phyloP scores from a whole-genome alignment of 345 rosid genomes.

The Durio zibethinus region DNA sequence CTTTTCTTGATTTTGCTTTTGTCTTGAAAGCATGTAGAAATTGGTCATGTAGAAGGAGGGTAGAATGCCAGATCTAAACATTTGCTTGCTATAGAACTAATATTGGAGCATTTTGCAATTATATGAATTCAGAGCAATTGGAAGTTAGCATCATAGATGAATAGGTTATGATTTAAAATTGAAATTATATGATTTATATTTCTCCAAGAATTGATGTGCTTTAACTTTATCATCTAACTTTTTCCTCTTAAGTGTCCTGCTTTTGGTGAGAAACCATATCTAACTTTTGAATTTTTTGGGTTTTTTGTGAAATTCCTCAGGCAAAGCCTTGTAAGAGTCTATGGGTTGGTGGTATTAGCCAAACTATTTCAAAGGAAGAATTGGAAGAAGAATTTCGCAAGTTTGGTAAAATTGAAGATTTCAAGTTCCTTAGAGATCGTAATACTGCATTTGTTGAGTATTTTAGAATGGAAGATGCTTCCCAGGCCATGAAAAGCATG shows the following conservation, averaged over 20 bases:
- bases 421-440: constrained; percentile 71
- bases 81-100: background rate
- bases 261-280: background rate
- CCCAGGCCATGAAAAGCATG: constrained; percentile 70
- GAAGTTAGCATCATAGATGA: background rate
- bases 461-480: constrained; percentile 63
- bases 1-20: background rate
- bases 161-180: background rate
- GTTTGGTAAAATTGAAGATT: constrained; percentile 77
- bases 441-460: constrained; percentile 75
- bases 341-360: constrained; percentile 92
- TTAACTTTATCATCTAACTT: background rate
- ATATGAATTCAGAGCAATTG: background rate
- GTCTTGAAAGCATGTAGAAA: background rate
- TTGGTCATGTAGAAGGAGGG: background rate
- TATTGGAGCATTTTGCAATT: background rate
- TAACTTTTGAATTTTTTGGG: background rate
- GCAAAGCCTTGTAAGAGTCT: constrained; percentile 75
- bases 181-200: background rate
- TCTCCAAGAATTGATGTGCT: background rate
- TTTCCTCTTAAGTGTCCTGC: background rate
- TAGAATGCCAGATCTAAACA: background rate
- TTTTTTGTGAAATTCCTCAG: constrained; percentile 37
- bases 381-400: constrained; percentile 69
- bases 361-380: constrained; percentile 53